Base-by-base conservation (phyloP, 1,284 basidiomycete genomes). In the Tilletia horrida region DNA sequence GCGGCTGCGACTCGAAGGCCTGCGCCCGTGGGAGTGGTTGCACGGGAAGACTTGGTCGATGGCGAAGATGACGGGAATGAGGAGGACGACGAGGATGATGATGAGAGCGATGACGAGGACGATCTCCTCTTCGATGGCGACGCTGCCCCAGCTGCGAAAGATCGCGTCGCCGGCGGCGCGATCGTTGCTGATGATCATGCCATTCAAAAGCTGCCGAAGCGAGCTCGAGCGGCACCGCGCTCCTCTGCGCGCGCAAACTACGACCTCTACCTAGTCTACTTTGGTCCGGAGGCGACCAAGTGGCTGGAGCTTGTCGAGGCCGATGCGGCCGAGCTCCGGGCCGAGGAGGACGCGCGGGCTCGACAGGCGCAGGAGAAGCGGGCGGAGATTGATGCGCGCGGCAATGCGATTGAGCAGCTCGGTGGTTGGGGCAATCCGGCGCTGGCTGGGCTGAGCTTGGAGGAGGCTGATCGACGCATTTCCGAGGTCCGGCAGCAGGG, bases 1-100 rank as follows among this genome's bases (percentile, higher is more conserved):
- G 35, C 35, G 11, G 35, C 35, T 23, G 16, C 6, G 16, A 3
- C 16, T 16, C 18, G 18, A n/a, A 4, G 45, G 6, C 16, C 18
- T 48, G 45, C 18, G 45, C 6, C 21, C 16, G 18, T 18, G 29
- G 55, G 55, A 35, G 27, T n/a, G 4, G 55, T 18, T 25, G 55
- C 27, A 27, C 27, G 55, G 14, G 55, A 59, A 14, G 55, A 29
- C 29, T 29, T 59, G 27, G 55, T 59, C 13, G 55, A 59, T 59
- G 55, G 55, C 8, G 55, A 59, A 16, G 55, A 59, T 59, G 55
- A 59, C 35, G 55, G 55, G 13, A 59, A 59, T 59, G 55, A 59
- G 29, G 55, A 59, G 55, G 55, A 59, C 35, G 55, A 59, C n/a
- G 55, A 59, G 16, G 55, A 59, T 21, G 55, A 40, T 18, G 27